Base-by-base conservation (phyloP, 257 asterid genomes). In the Scutellaria galericulata region DNA sequence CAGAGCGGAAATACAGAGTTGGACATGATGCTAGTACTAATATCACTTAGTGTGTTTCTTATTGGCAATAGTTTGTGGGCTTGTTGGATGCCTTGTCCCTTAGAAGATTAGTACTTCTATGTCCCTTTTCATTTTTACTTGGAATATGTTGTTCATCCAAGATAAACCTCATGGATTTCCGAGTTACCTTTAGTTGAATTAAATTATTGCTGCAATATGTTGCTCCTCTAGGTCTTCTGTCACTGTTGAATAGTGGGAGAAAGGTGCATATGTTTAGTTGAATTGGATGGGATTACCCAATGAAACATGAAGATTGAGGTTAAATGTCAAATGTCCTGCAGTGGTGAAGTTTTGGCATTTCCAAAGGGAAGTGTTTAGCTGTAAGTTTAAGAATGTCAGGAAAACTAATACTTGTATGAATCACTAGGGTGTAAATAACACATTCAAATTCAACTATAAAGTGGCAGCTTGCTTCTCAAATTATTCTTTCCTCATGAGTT, bases 1-100 rank as follows among this genome's bases (percentile, higher is more conserved):
- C 24, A 35, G 14, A 61, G 41, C 9, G 5, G 51, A 45, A 41
- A 40, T 40, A 40, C 37, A 14, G 35, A 61, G 37, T 40, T 60
- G 9, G 64, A 46, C 11, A 59, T 59, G 47, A 58, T 37, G 66
- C 15, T 35, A 13, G 24, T 59, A 37, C 12, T 59, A 37, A n/a
- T 41, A 50, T 13, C 67, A 15, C 67, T 61, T 39, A 14, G 40
- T 61, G 3, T 2, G n/a, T 15, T 61, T 44, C 35, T n/a, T 7
- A 4, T 61, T 27, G 46, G 59, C 57, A 65, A 64, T 64, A 24
- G 57, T 65, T 65, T 46, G 57, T 47, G 57, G 71, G 47, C 35
- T n/a, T 64, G 56, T 35, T 61, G 51, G 50, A n/a, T 14, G 50
- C n/a, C 51, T 64, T 6, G 5, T 12, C 4, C 10, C 8, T 59